These are phyloP conservation scores for Saccharomycopsis sp. DNA, from an alignment of 805 yeast species.

Conservation along the genomic window DNA sequence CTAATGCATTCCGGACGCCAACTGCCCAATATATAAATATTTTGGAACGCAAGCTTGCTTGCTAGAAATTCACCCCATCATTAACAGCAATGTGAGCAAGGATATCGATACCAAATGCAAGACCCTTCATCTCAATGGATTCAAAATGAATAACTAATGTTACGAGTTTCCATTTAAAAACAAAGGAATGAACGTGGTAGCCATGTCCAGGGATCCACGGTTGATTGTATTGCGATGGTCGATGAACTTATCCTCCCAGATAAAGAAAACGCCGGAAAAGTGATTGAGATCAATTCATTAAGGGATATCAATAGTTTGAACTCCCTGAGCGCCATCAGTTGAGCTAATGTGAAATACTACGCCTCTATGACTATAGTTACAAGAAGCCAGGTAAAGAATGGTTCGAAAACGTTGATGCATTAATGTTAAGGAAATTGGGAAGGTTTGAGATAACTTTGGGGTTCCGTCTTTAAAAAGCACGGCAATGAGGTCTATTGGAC, in stretches of 20 bases:
- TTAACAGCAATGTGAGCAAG: too few species aligned
- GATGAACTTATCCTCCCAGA: not conserved
- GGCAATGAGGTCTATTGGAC: slow-evolving; percentile 5
- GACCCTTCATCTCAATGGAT: slow-evolving; percentile 3
- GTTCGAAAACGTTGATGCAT: not conserved
- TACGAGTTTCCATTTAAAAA: slow-evolving; percentile 1
- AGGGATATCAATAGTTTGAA: slow-evolving; percentile 2
- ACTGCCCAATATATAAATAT: too few species aligned
- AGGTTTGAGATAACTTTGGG: slow-evolving; percentile 2
- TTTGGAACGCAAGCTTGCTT: too few species aligned
- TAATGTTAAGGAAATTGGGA: slow-evolving; percentile 6
- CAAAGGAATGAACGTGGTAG: not conserved
- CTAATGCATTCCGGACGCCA: too few species aligned
- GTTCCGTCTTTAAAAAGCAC: not conserved
- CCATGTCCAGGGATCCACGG: slow-evolving; percentile 7
- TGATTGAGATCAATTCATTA: not conserved
- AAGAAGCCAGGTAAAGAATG: not conserved
- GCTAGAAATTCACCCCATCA: too few species aligned
- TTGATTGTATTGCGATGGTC: slow-evolving; percentile 1
- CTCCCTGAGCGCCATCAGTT: not conserved
- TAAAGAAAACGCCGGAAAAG: not conserved
- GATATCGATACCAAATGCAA: not conserved
- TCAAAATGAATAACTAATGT: slow-evolving; percentile 1
- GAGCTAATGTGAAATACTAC: not conserved
- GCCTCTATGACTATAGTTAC: not conserved